Conservation (phyloP, 2,329 filamentous ascomycete species). For the Paecilomyces dactylethromorphus region DNA sequence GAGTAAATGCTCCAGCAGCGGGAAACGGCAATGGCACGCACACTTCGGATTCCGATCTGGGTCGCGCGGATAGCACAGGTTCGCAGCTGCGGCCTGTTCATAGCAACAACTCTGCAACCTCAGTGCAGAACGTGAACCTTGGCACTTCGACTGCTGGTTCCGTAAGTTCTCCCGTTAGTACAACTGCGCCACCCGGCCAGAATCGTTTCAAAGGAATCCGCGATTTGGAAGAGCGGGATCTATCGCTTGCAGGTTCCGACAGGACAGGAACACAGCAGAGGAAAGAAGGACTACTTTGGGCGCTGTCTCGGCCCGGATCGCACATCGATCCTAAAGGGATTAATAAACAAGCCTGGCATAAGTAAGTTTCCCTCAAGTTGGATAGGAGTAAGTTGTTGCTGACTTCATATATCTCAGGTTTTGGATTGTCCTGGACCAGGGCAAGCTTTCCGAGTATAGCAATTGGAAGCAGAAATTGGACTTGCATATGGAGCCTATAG, state of each 20-base stretch:
- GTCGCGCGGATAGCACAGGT: constrained; percentile 66
- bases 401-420: constrained; percentile 53
- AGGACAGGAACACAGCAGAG: constrained; percentile 59
- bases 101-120: constrained; percentile 40
- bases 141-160: constrained; percentile 16
- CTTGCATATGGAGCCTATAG: constrained; percentile 95
- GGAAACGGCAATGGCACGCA: constrained; percentile 44
- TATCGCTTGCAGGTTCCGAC: constrained; percentile 47
- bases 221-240: constrained; percentile 79
- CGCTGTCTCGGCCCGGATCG: constrained; percentile 82
- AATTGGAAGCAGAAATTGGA: constrained; percentile 99
- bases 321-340: constrained; percentile 92
- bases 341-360: constrained; percentile 98
- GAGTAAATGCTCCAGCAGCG: constrained; percentile 23
- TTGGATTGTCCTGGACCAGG: constrained; percentile 97
- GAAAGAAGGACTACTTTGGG: constrained; percentile 94
- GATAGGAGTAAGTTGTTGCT: background rate
- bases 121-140: constrained; percentile 29
- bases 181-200: constrained; percentile 27
- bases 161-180: constrained; percentile 15
- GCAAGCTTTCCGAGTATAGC: constrained; percentile 94
- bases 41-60: constrained; percentile 62
- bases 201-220: constrained; percentile 83
- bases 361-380: constrained; percentile 53
- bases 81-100: constrained; percentile 56